Evolutionary conservation across 2,329 filamentous ascomycete species (phyloP).

Genomic region (Xylaria multiplex): DNA sequence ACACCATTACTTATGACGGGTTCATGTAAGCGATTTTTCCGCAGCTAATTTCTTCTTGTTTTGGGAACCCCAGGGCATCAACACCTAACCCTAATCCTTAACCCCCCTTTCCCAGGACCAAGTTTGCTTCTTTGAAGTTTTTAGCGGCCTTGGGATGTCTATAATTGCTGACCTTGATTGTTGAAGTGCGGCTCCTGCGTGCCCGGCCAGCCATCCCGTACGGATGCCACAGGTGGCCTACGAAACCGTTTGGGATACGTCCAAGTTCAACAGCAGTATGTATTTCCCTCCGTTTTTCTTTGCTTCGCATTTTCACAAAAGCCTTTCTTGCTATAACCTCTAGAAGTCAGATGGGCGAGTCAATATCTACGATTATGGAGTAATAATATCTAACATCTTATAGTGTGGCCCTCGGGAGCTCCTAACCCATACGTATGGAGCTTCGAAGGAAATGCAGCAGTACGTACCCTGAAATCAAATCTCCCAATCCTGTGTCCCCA

Average conservation of each 20-base stretch:
- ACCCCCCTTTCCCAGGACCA: no score
- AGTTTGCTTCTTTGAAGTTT: no score
- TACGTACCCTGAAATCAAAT: no score
- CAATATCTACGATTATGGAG: neutral
- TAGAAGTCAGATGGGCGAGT: no score
- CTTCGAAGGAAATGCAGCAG: constrained; percentile 38
- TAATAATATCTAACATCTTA: constrained; percentile 8
- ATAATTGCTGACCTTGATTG: no score
- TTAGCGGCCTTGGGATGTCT: no score
- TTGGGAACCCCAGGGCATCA: no score
- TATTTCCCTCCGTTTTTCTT: neutral
- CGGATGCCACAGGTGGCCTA: constrained; percentile 50
- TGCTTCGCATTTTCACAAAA: neutral
- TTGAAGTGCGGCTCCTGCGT: constrained; percentile 38
- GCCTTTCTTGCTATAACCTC: neutral
- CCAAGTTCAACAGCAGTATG: constrained; percentile 49
- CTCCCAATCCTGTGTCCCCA: no score
- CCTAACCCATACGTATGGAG: constrained; percentile 46
- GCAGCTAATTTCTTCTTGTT: no score
- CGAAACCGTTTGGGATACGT: constrained; percentile 57
- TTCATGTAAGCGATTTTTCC: constrained; percentile 24
- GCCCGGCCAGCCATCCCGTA: constrained; percentile 44
- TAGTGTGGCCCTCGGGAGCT: constrained; percentile 48
- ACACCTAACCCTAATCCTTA: no score
- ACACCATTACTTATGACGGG: constrained; percentile 37